Evolutionary conservation across 129 eudicot genomes (phyloP), one percentile per base, ranked within the genome.

Genomic region (Pulicaria dysenterica): DNA sequence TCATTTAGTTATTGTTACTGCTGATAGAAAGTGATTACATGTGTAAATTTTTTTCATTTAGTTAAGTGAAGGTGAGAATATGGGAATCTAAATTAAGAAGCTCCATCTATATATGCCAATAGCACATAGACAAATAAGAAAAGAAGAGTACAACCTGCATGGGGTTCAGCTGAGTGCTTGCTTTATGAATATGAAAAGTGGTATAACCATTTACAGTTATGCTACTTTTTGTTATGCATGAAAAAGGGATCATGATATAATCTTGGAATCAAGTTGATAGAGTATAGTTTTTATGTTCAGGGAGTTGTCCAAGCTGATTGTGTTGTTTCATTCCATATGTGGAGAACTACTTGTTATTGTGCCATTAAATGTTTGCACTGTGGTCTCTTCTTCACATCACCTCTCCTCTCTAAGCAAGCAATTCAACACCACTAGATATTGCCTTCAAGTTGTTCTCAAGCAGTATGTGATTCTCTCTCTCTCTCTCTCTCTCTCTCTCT

Each of bases 351-450:
- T 49, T 72, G 64, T 14, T 68, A 62, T 58, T 56, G 77, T 84
- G 77, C 85, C 85, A 54, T 62, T 77, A 70, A 59, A 62, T 76
- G 72, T 67, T 67, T 73, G 79, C 76, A 73, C 51, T 77, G 38
- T 24, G 70, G 53, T 40, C 68, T 56, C 54, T 41, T 49, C 36
- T 54, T 68, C 62, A 72, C 79, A 72, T 79, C 76, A 64, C 42
- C 64, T 60, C 70, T 53, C 81, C 48, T 77, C 61, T 72, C 63
- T 45, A 67, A 72, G 76, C 82, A 72, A 48, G 78, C 82, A 65
- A 44, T n/a, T n/a, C n/a, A n/a, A 61, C 51, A 17, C 75, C 70
- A 75, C 72, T 79, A 69, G 60, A 53, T 77, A 66, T 69, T 55
- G 73, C 55, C 39, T 40, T 69, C 80, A 72, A 72, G 74, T 62